These are phyloP conservation scores for Neospermospora avenae DNA, from an alignment of 2,329 filamentous ascomycete species.

Conservation along the genomic window DNA sequence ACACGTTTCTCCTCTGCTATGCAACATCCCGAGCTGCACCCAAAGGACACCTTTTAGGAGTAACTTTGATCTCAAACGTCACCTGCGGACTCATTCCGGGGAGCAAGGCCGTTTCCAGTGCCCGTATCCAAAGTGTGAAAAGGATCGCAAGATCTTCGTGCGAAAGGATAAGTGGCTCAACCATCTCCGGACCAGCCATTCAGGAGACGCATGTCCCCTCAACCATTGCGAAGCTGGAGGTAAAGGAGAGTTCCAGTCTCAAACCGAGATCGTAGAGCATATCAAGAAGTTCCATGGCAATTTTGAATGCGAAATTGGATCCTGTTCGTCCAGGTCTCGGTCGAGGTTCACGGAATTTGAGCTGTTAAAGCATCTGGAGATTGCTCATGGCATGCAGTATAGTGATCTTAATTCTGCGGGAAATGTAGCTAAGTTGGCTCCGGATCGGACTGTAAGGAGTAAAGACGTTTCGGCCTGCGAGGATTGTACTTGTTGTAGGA, in stretches of 20 bases:
- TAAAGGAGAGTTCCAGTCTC: not conserved
- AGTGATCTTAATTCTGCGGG: not conserved
- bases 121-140: constrained; percentile 8
- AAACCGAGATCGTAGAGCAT: constrained; percentile 8
- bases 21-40: constrained; percentile 5
- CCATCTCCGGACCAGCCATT: constrained; percentile 9
- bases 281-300: constrained; percentile 9
- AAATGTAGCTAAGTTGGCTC: constrained; percentile 3
- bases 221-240: constrained; percentile 7
- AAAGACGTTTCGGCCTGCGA: not conserved
- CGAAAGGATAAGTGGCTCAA: constrained; percentile 15
- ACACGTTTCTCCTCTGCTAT: constrained; percentile 11
- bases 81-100: constrained; percentile 6
- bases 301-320: constrained; percentile 11
- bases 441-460: not conserved
- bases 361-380: constrained; percentile 10
- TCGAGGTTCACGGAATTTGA: constrained; percentile 10
- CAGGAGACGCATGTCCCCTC: constrained; percentile 8
- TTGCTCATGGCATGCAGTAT: constrained; percentile 1
- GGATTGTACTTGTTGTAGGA: not conserved
- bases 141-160: constrained; percentile 4
- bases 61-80: constrained; percentile 13
- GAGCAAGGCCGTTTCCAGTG: not conserved
- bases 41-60: constrained; percentile 11
- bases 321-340: not conserved